phyloP scores from a whole-genome alignment of 345 rosid genomes.

The Dipteronia dyeriana region DNA sequence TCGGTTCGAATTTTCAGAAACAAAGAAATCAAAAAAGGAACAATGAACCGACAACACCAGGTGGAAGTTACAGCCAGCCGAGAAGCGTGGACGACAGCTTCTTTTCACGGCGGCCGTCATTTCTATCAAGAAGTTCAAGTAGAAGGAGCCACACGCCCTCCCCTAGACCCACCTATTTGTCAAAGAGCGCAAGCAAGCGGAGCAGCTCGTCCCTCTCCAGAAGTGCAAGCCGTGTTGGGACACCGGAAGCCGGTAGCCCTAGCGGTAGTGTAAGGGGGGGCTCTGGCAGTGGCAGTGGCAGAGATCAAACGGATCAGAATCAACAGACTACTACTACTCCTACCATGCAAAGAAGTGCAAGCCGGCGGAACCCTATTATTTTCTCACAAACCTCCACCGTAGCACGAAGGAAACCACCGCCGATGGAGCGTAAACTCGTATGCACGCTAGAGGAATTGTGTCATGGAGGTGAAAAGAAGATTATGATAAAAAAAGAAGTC shows the following conservation, averaged over 20 bases:
- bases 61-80: not conserved
- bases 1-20: slow-evolving; percentile 18
- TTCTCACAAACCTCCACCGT: slow-evolving; percentile 69
- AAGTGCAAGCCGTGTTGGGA: not conserved
- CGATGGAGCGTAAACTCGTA: slow-evolving; percentile 58
- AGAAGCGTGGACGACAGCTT: slow-evolving; percentile 50
- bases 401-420: slow-evolving; percentile 58
- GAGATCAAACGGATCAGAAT: slow-evolving; percentile 11
- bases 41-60: slow-evolving; percentile 30
- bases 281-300: not conserved
- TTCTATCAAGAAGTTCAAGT: slow-evolving; percentile 30
- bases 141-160: slow-evolving; percentile 54
- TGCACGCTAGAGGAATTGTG: slow-evolving; percentile 86
- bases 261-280: not conserved
- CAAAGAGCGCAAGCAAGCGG: slow-evolving; percentile 23
- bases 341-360: slow-evolving; percentile 37
- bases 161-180: slow-evolving; percentile 42
- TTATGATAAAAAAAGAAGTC: slow-evolving; percentile 57
- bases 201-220: slow-evolving; percentile 14
- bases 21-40: slow-evolving; percentile 31
- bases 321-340: not conserved
- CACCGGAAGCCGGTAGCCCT: not conserved
- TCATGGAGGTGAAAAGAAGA: slow-evolving; percentile 61
- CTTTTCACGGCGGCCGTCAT: slow-evolving; percentile 37
- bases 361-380: slow-evolving; percentile 57